Evolutionary conservation across 306 rosid species (phyloP).

Genomic region (Boehmeria nivea): DNA sequence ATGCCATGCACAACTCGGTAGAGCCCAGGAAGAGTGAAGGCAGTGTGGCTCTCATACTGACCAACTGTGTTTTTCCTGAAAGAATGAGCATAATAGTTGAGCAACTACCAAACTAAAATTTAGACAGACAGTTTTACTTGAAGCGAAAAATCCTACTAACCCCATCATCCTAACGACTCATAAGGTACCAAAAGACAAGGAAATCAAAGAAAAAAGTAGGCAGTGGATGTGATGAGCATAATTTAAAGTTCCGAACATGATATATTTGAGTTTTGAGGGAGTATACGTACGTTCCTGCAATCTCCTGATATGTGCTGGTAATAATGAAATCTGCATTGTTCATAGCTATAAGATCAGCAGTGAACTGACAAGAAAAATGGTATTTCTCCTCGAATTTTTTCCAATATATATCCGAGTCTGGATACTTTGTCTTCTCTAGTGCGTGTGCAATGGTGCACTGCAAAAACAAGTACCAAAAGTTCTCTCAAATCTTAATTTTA

Average conservation of each 20-base stretch:
- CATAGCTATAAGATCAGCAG: slow-evolving; percentile 93
- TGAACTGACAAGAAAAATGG: slow-evolving; percentile 89
- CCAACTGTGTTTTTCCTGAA: slow-evolving; percentile 89
- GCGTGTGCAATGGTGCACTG: slow-evolving; percentile 94
- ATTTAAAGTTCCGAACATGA: background rate
- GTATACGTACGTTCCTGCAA: slow-evolving; percentile 78
- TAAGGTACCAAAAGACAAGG: no score
- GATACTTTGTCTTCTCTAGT: slow-evolving; percentile 91
- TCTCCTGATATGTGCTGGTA: slow-evolving; percentile 97
- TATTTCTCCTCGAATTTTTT: slow-evolving; percentile 77
- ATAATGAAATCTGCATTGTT: slow-evolving; percentile 89
- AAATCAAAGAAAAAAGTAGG: no score
- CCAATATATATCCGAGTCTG: slow-evolving; percentile 86
- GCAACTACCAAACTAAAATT: slow-evolving; percentile 8
- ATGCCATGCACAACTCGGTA: slow-evolving; percentile 94
- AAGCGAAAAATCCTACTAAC: background rate
- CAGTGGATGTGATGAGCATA: background rate
- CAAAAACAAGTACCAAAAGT: slow-evolving; percentile 27
- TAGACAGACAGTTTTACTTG: background rate
- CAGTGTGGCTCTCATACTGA: slow-evolving; percentile 87
- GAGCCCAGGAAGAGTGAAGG: slow-evolving; percentile 86
- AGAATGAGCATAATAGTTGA: slow-evolving; percentile 5
- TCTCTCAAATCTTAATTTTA: slow-evolving; percentile 11
- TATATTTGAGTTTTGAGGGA: background rate
- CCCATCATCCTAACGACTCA: no score